A percentile compares a stretch with the other conserved stretches of the same genome.
These are phyloP conservation scores for Chaetomiaceae sp. DNA, from an alignment of 2,329 filamentous ascomycete genomes.

Conservation along the genomic window DNA sequence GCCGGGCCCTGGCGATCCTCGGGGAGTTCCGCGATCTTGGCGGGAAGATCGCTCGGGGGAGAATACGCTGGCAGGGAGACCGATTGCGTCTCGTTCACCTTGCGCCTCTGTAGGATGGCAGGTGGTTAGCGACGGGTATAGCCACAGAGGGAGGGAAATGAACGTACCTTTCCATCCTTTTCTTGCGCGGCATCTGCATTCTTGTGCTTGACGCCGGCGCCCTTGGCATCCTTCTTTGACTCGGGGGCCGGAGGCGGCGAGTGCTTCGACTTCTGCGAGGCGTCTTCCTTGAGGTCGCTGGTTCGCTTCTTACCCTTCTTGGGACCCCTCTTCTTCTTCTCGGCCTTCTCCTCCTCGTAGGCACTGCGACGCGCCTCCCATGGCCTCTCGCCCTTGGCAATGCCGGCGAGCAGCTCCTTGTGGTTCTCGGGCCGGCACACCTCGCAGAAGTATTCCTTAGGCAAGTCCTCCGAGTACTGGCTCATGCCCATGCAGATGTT, in stretches of 20 bases:
- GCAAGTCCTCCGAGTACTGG: conserved; percentile 69
- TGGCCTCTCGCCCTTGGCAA: conserved; percentile 73
- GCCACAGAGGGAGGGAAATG: neutral
- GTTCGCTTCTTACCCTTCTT: conserved; percentile 60
- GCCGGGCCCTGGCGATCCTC: conserved; percentile 62
- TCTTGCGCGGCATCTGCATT: conserved; percentile 51
- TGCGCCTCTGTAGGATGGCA: too few species aligned
- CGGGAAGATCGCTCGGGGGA: conserved; percentile 46
- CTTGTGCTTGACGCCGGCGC: conserved; percentile 50
- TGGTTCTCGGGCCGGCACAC: conserved; percentile 80
- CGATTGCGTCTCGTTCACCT: conserved; percentile 46
- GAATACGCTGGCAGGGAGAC: conserved; percentile 37
- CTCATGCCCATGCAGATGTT: conserved; percentile 89
- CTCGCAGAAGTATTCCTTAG: conserved; percentile 88
- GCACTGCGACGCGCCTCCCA: conserved; percentile 68
- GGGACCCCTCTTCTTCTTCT: conserved; percentile 58
- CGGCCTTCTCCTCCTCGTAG: conserved; percentile 56
- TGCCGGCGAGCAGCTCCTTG: conserved; percentile 69
- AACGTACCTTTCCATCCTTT: conserved; percentile 42
- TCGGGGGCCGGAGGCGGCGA: conserved; percentile 30
- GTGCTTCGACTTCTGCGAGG: conserved; percentile 34
- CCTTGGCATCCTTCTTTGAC: conserved; percentile 37
- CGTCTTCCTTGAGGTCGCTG: conserved; percentile 55
- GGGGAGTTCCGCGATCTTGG: conserved; percentile 50
- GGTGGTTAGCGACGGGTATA: conserved; percentile 33